These are phyloP conservation scores for Phellinidium pouzarii DNA, from an alignment of 1,284 basidiomycete species.

Conservation along the genomic window DNA sequence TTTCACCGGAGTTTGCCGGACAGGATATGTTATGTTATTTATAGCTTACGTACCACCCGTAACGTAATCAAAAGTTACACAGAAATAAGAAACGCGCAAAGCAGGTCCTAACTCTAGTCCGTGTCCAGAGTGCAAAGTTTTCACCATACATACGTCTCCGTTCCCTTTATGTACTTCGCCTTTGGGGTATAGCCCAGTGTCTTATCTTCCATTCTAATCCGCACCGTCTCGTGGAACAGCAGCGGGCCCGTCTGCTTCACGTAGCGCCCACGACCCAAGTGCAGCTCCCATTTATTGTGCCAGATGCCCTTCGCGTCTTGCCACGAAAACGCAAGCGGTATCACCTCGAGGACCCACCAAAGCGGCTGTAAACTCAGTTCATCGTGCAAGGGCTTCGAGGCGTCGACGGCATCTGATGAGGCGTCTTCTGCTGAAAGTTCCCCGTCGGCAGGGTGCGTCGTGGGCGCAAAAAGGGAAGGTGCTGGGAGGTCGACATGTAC, in stretches of 20 bases:
- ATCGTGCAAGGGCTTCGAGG: conserved; percentile 31
- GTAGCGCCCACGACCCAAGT: conserved; percentile 43
- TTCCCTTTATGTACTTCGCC: conserved; percentile 40
- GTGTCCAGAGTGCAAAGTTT: background rate
- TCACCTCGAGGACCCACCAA: conserved; percentile 41
- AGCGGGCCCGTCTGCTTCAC: conserved; percentile 36
- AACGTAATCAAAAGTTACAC: too few species aligned
- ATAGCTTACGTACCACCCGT: too few species aligned
- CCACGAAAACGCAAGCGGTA: conserved; percentile 32
- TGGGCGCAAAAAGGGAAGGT: background rate
- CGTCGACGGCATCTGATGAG: conserved; percentile 8
- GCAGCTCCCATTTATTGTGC: conserved; percentile 29
- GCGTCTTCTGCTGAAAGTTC: background rate
- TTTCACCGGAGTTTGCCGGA: too few species aligned
- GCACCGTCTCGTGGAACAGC: conserved; percentile 46
- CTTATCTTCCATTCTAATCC: conserved; percentile 39
- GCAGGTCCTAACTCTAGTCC: background rate
- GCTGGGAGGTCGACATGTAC: conserved; percentile 8
- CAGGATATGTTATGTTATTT: too few species aligned
- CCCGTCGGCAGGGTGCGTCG: background rate
- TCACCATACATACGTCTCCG: conserved; percentile 42
- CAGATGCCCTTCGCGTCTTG: conserved; percentile 32
- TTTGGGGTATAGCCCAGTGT: conserved; percentile 43
- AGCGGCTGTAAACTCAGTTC: conserved; percentile 24
- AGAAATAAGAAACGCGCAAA: background rate